These are phyloP conservation scores for Zymoseptoria tritici DNA, from an alignment of 2,329 filamentous ascomycete genomes.

Conservation along the genomic window DNA sequence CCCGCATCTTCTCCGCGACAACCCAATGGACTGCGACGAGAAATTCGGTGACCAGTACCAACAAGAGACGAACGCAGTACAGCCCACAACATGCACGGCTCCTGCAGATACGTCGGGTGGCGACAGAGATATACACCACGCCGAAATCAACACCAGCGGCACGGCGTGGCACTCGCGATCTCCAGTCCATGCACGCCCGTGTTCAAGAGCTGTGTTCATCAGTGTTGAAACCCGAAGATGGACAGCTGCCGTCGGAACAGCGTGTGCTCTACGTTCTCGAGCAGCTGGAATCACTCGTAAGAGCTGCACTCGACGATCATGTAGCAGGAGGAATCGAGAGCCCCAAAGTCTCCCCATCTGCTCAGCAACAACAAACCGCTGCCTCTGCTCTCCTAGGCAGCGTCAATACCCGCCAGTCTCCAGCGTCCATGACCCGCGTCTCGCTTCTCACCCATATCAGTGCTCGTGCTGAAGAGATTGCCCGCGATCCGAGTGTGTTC, in stretches of 20 bases:
- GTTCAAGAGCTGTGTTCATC: constrained; percentile 23
- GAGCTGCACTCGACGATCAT: constrained; percentile 20
- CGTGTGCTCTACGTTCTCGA: constrained; percentile 28
- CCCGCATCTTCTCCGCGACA: neutral
- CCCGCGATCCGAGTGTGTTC: constrained; percentile 69
- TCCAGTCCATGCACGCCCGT: constrained; percentile 19
- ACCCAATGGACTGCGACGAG: neutral
- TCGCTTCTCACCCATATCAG: constrained; percentile 40
- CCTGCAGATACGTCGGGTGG: constrained; percentile 3
- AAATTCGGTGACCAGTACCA: neutral
- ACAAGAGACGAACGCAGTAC: neutral
- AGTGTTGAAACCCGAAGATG: constrained; percentile 18
- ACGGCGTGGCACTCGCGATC: constrained; percentile 5
- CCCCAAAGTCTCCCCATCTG: constrained; percentile 1
- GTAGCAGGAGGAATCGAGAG: neutral
- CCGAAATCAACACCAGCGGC: neutral
- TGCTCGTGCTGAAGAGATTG: constrained; percentile 56
- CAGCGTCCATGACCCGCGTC: constrained; percentile 30
- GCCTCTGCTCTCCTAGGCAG: constrained; percentile 49
- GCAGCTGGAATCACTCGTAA: constrained; percentile 24
- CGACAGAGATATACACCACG: neutral
- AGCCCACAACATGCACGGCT: constrained; percentile 3
- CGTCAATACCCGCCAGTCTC: constrained; percentile 31
- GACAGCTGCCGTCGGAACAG: constrained; percentile 23
- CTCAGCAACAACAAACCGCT: constrained; percentile 31